phyloP scores from a whole-genome alignment of 257 asterid species.

The Fraxinus pennsylvanica region DNA sequence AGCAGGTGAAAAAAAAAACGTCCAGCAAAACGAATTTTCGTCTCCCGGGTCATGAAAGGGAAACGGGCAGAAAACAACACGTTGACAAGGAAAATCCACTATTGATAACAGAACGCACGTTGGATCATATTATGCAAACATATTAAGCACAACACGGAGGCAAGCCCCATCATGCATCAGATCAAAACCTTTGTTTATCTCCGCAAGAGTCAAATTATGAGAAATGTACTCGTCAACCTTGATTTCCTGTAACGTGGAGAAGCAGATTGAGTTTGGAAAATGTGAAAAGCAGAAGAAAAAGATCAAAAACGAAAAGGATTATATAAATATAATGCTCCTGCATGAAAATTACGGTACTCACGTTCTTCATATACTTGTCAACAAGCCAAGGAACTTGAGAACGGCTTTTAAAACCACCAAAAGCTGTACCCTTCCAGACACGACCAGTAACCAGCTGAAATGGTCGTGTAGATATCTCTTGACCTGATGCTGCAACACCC shows the following conservation, averaged over 20 bases:
- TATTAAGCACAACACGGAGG: slow-evolving; percentile 82
- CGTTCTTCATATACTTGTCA: slow-evolving; percentile 88
- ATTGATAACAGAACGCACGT: neutral
- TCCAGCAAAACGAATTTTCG: neutral
- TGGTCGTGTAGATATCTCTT: slow-evolving; percentile 95
- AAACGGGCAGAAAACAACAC: neutral
- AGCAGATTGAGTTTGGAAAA: neutral
- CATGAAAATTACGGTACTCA: slow-evolving; percentile 23
- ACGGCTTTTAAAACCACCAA: slow-evolving; percentile 97
- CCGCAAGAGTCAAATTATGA: slow-evolving; percentile 69
- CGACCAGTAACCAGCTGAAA: slow-evolving; percentile 99
- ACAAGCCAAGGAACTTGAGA: slow-evolving; percentile 98
- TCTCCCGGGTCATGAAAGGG: neutral
- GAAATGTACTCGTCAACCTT: slow-evolving; percentile 96
- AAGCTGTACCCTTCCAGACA: slow-evolving; percentile 99
- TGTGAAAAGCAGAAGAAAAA: neutral
- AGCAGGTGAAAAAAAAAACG: neutral
- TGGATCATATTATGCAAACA: slow-evolving; percentile 35
- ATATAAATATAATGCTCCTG: neutral
- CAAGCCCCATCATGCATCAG: slow-evolving; percentile 87
- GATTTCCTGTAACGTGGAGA: slow-evolving; percentile 64
- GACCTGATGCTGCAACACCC: slow-evolving; percentile 99
- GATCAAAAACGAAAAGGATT: neutral
- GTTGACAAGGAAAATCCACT: neutral
- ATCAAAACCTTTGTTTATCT: slow-evolving; percentile 80